Base-by-base conservation (phyloP, 192 early-diverging fungal genomes). In the Rhizophagus clarus region DNA sequence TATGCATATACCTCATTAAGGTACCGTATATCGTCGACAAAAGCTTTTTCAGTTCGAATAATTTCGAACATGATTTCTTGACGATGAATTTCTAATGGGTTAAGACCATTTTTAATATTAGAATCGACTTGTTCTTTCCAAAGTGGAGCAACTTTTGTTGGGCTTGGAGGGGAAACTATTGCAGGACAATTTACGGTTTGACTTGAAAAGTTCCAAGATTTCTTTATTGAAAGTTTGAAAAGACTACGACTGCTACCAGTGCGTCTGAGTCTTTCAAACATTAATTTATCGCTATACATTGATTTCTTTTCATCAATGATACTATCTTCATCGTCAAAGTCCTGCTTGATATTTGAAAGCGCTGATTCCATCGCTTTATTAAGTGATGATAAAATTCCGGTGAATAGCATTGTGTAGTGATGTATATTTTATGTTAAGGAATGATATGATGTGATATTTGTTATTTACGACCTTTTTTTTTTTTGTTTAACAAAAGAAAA, bases 61-160 rank as follows among this genome's bases (percentile, higher is more conserved):
- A 77, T 77, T 64, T 77, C 75, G 29, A 47, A 66, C 2, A 77
- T 77, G 8, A 77, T n/a, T 77, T 66, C 75, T 66, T 77, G 75
- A 4, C 75, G 75, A 62, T 64, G 60, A 47, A 77, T 77, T 77
- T 45, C 60, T 2, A 14, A 61, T 28, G 56, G 24, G 8, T 28
- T 7, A n/a, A 77, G 24, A 40, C 32, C 37, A 37, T 24, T 29
- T 61, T 77, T 77, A 45, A 47, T 45, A 47, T 77, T 61, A 2
- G 75, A 31, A 37, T 77, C 62, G 6, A 77, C 61, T 47, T 77
- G 61, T 77, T 77, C 61, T 64, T 60, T 77, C 75, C 75, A 77
- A 32, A 77, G 56, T 26, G 61, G 75, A 26, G 60, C 62, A 40
- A 61, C 32, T 14, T 61, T 22, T 7, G 17, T 61, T 20, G 75